Evolutionary conservation across 495 filamentous ascomycete genomes (phyloP), one percentile per base, ranked within the genome.

Genomic region (Podospora australis): DNA sequence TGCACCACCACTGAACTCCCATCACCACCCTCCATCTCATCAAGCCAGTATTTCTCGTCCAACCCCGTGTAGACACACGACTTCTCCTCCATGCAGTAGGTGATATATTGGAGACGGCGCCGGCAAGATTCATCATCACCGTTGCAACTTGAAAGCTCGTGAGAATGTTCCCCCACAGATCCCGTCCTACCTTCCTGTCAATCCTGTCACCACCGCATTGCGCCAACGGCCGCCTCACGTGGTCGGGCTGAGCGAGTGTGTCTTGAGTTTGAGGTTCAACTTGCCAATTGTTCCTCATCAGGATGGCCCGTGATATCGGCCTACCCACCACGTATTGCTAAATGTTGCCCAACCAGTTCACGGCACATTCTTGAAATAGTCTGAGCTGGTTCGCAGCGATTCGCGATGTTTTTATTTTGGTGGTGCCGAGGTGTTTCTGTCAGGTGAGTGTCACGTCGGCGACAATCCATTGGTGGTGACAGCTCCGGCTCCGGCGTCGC

Each of bases 401-500:
- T 43, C 40, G 40, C 40, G 40, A 43, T n/a, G n/a, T n/a, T n/a
- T n/a, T n/a, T n/a, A n/a, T n/a, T n/a, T n/a, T 16, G 13, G 29
- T 16, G 36, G 19, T 35, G 39, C 38, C 24, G 47, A 26, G 48
- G 16, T 36, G 13, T 25, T 26, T 23, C 21, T 21, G 52, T 54
- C 36, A 22, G 42, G 53, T 25, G 30, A 48, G 25, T 19, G 20
- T 35, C 21, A 30, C 21, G 36, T 22, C 23, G 21, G 43, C 24
- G 36, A 16, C 10, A 44, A 44, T 42, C 28, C 47, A 55, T 55
- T 55, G 53, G 53, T 16, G 14, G 30, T 34, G 38, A 35, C 10
- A 8, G 10, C 53, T 51, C 53, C 53, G 53, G 43, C 43, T 44
- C 30, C 52, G 52, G 52, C 46, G 41, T 48, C 29, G 36, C 20